Base-by-base conservation (phyloP, 257 asterid species). In the Nicotiana knightiana region DNA sequence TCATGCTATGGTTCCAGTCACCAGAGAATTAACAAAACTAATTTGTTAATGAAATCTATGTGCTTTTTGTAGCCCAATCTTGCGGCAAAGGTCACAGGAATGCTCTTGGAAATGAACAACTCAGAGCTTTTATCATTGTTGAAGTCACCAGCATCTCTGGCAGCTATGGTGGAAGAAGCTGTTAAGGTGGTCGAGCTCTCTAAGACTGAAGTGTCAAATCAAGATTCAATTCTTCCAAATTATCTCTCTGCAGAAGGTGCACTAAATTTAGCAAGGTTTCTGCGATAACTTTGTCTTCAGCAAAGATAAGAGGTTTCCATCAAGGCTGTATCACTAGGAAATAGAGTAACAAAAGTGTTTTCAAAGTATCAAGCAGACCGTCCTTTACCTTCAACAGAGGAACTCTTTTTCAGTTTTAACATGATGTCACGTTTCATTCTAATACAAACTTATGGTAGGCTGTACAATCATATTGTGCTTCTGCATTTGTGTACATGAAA, bases 91-190 rank as follows among this genome's bases (percentile, higher is more conserved):
- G 89, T 95, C 82, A 95, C 97, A 13, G 97, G 98, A 65, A 95
- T 95, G 98, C 93, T 95, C 32, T 66, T 95, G 91, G 98, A 95
- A 92, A 95, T 95, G 98, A 97, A 95, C 86, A 95, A 92, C 81
- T 76, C 96, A 0, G 93, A 95, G 86, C 88, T 95, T 5, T 87
- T 95, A 7, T 84, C 89, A 11, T 66, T 95, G 30, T 63, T 95
- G 77, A 96, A 95, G 83, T 93, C 99, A 65, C 91, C 97, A 0
- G 97, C 92, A 70, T 86, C 94, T 4, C 89, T 93, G 51, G 87
- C 88, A 18, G 80, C 90, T 61, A 95, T 90, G 87, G 98, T 95
- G 84, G 91, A 89, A 43, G 97, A 92, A 84, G 99, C 97, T 18
- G 87, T 92, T 66, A 86, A 93, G 84, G 96, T 89, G 85, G 91